These are phyloP conservation scores for Bacidia rubella DNA, from an alignment of 495 filamentous ascomycete species.

Conservation along the genomic window DNA sequence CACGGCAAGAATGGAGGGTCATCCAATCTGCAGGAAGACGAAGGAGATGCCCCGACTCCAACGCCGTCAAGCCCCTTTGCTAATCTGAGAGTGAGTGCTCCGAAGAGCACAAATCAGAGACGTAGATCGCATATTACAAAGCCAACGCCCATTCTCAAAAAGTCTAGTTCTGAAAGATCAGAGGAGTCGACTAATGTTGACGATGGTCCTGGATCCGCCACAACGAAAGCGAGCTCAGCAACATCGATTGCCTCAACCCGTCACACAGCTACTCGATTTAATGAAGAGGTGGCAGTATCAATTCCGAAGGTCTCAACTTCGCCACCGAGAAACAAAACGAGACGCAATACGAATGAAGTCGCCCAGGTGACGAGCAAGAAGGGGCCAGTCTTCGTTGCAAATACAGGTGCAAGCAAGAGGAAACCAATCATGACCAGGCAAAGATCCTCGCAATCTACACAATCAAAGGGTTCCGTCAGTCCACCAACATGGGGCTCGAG, in stretches of 20 bases:
- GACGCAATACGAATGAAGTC: conserved; percentile 9
- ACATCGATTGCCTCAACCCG: background rate
- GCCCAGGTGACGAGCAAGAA: conserved; percentile 18
- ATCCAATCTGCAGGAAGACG: background rate
- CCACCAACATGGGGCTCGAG: background rate
- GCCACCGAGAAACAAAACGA: background rate
- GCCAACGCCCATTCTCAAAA: conserved; percentile 18
- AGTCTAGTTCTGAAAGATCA: conserved; percentile 3
- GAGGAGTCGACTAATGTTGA: background rate
- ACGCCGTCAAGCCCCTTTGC: conserved; percentile 8
- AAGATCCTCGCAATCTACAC: conserved; percentile 28
- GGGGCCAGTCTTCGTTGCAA: conserved; percentile 25
- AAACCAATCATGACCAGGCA: conserved; percentile 31
- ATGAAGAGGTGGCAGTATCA: conserved; percentile 13
- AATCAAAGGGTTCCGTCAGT: conserved; percentile 11
- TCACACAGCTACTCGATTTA: conserved; percentile 12
- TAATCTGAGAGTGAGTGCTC: background rate
- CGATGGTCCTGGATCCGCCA: background rate
- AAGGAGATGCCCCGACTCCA: conserved; percentile 7
- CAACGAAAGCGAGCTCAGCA: background rate
- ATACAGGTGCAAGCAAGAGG: conserved; percentile 23
- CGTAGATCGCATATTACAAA: background rate
- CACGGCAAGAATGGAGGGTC: background rate
- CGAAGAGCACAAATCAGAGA: background rate
- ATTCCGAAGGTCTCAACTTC: conserved; percentile 8